Evolutionary conservation across 139 green algal species (phyloP).

Genomic region (Closterium sp.): DNA sequence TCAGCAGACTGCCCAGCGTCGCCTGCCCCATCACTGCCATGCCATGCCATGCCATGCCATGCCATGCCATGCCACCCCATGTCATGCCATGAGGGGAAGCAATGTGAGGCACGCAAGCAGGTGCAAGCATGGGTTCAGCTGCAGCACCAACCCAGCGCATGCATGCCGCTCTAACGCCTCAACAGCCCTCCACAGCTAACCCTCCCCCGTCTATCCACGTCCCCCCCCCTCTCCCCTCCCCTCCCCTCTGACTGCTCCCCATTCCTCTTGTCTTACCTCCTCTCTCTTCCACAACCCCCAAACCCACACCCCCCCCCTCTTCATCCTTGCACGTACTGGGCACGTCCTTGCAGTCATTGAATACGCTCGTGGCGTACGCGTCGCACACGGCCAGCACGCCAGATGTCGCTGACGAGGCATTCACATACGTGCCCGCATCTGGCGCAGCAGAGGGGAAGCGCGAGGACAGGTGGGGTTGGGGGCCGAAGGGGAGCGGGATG

Average conservation of each 20-base stretch:
- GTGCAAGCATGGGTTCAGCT: no score
- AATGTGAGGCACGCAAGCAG: no score
- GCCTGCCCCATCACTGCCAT: not conserved
- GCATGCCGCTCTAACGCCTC: no score
- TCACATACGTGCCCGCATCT: not conserved
- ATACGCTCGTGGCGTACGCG: not conserved
- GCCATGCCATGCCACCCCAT: no score
- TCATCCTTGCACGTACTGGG: not conserved
- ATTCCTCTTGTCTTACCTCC: not conserved
- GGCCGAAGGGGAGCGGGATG: not conserved
- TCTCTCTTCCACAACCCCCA: not conserved
- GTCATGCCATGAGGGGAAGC: no score
- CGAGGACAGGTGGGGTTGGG: not conserved
- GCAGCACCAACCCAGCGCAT: no score
- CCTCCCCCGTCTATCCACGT: no score
- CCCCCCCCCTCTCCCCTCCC: no score
- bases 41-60: no score
- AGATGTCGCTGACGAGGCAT: not conserved
- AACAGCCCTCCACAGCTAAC: not conserved
- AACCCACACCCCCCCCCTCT: no score
- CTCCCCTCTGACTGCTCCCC: no score
- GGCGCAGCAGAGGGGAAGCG: not conserved
- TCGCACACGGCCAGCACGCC: not conserved
- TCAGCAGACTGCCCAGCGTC: not conserved
- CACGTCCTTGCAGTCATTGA: not conserved